phyloP scores from a whole-genome alignment of 495 filamentous ascomycete species.

The Penicillium psychrofluorescens region DNA sequence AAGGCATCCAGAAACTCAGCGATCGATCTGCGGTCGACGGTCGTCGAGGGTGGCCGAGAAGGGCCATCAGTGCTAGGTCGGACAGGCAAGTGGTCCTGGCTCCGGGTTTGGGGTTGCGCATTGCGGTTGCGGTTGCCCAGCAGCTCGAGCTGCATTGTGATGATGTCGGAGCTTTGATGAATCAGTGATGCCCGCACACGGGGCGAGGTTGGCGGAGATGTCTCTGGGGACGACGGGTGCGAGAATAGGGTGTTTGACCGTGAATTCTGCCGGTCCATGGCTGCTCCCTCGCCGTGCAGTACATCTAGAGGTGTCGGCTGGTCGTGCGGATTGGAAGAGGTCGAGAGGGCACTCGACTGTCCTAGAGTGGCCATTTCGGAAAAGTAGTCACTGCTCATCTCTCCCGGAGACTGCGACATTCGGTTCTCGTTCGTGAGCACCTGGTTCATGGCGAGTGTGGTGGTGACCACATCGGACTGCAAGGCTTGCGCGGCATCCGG shows the following conservation, averaged over 20 bases:
- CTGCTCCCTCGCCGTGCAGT: constrained; percentile 5
- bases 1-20: constrained; percentile 31
- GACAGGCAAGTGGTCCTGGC: constrained; percentile 8
- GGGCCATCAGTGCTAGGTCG: constrained; percentile 8
- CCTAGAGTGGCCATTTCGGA: constrained; percentile 23
- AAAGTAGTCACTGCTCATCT: constrained; percentile 28
- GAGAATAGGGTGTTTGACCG: constrained; percentile 39
- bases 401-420: constrained; percentile 30
- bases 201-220: constrained; percentile 39
- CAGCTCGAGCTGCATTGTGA: constrained; percentile 42
- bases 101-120: constrained; percentile 8
- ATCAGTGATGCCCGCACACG: constrained; percentile 39
- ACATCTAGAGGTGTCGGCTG: constrained; percentile 1
- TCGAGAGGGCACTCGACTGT: constrained; percentile 15
- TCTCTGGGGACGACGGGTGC: constrained; percentile 31
- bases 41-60: constrained; percentile 4
- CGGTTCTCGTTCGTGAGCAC: constrained; percentile 30
- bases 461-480: too few species aligned
- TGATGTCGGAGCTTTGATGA: constrained; percentile 40
- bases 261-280: constrained; percentile 20
- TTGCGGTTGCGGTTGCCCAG: constrained; percentile 28
- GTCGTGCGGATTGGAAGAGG: constrained; percentile 8
- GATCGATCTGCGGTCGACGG: constrained; percentile 24
- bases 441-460: constrained; percentile 9
- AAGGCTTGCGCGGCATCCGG: constrained; percentile 1